These are phyloP conservation scores for Diaporthe helianthi DNA, from an alignment of 2,329 filamentous ascomycete species.

Conservation along the genomic window DNA sequence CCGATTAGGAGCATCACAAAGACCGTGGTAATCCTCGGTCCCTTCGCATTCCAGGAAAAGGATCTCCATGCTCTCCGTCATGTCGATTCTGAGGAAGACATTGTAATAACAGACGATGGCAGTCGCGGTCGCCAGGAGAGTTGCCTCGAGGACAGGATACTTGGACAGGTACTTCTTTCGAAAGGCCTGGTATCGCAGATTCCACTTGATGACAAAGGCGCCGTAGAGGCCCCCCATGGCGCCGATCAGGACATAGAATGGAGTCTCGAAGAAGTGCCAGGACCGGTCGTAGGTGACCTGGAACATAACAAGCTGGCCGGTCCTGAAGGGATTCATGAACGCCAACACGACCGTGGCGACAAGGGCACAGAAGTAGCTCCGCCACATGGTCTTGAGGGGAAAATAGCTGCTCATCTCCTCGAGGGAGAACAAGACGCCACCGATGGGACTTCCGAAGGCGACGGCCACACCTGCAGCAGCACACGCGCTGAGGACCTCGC, in stretches of 20 bases:
- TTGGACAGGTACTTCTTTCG: slow-evolving; percentile 88
- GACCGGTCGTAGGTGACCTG: slow-evolving; percentile 93
- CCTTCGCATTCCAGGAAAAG: slow-evolving; percentile 93
- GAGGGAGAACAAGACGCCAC: slow-evolving; percentile 92
- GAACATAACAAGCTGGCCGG: slow-evolving; percentile 98
- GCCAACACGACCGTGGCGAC: slow-evolving; percentile 92
- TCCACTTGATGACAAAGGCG: slow-evolving; percentile 98
- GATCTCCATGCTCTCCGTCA: slow-evolving; percentile 99
- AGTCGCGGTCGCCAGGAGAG: slow-evolving; percentile 80
- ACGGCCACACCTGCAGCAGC: slow-evolving; percentile 95
- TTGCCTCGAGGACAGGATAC: slow-evolving; percentile 87
- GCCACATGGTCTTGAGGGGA: slow-evolving; percentile 95
- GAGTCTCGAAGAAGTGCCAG: slow-evolving; percentile 96
- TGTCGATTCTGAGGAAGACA: slow-evolving; percentile 92
- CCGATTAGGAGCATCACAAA: slow-evolving; percentile 82
- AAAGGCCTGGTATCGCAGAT: slow-evolving; percentile 87
- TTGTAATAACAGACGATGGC: slow-evolving; percentile 97
- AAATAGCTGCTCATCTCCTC: slow-evolving; percentile 99
- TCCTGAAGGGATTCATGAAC: slow-evolving; percentile 97
- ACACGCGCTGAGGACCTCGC: slow-evolving; percentile 93
- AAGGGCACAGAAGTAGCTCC: slow-evolving; percentile 96
- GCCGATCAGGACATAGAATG: slow-evolving; percentile 92
- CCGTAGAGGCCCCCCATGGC: slow-evolving; percentile 95
- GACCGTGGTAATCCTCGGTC: slow-evolving; percentile 83
- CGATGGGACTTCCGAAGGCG: slow-evolving; percentile 96